Conservation (phyloP, 225 moss, liverwort and hornwort genomes). For the Marchantia polymorpha region DNA sequence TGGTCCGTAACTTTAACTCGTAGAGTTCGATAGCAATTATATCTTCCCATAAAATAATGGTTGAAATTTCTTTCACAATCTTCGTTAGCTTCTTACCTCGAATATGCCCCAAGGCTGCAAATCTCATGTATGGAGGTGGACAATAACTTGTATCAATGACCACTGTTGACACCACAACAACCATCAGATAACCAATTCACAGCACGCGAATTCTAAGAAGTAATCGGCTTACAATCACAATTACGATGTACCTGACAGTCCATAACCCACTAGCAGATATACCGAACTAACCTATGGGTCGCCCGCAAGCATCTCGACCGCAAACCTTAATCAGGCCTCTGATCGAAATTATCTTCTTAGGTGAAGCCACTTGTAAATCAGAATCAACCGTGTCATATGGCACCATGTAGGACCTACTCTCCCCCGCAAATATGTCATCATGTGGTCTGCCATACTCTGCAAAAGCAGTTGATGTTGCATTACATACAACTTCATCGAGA, state of each 20-base stretch:
- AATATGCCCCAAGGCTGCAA: slow-evolving; percentile 47
- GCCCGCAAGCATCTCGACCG: slow-evolving; percentile 37
- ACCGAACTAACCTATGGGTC: slow-evolving; percentile 38
- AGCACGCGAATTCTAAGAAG: not conserved
- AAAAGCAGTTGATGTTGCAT: not conserved
- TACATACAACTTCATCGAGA: not conserved
- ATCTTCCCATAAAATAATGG: not conserved
- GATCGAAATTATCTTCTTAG: slow-evolving; percentile 39
- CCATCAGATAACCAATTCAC: not conserved
- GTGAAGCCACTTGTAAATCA: slow-evolving; percentile 28
- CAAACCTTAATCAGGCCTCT: slow-evolving; percentile 49
- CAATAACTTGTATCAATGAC: slow-evolving; percentile 48
- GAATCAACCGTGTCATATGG: slow-evolving; percentile 37
- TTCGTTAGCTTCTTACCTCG: slow-evolving; percentile 28
- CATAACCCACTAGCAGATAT: not conserved
- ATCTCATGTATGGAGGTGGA: slow-evolving; percentile 49
- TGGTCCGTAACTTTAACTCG: not conserved
- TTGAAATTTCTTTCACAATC: not conserved
- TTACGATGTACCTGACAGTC: not conserved
- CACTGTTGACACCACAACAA: slow-evolving; percentile 27
- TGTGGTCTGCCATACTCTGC: slow-evolving; percentile 25
- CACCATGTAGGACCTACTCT: slow-evolving; percentile 36
- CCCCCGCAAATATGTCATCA: slow-evolving; percentile 31
- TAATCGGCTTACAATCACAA: not conserved
- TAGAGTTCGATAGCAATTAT: too few species aligned